Base-by-base conservation (phyloP, 2,329 filamentous ascomycete genomes). In the Escovopsis sp. region DNA sequence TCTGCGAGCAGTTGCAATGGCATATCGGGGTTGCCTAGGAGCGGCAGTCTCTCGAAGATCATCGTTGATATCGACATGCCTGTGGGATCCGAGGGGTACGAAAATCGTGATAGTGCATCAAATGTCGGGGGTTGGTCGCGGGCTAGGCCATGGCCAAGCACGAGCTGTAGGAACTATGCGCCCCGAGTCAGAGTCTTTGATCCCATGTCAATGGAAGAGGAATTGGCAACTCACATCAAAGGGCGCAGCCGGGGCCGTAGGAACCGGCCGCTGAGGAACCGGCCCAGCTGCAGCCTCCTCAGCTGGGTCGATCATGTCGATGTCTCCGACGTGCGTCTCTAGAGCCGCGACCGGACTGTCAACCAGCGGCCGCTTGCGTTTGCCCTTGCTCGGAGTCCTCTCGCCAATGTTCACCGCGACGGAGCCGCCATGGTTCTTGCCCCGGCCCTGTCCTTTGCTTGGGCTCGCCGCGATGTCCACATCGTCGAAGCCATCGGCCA, bases 401-500 rank as follows among this genome's bases (percentile, higher is more conserved):
- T 76, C 72, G 0, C 61, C 60, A 4, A 70, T 57, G 16, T 66
- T 59, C 12, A 59, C 54, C 3, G 68, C 63, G 2, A 70, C 60
- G 0, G 68, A 57, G 1, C 64, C 64, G 1, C 64, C 64, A 0
- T 58, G 56, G 41, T 65, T 46, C 57, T 66, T 49, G 48, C 48
- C 61, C 48, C 53, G 56, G 40, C 64, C 59, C 40, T 67, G 63
- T 1, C 63, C 65, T 50, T 72, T 75, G 52, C 60, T 70, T 1
- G 73, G 74, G 43, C 73, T 77, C 5, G 58, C 55, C 7, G 66
- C 63, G 42, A 75, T 64, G 46, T 77, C 73, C 47, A 75, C 64
- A 45, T 84, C 76, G 45, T 88, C 82, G 51, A 91, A 91, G 0
- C 84, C 84, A 58, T 91, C 84, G 2, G 81, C 72, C 39, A 82